phyloP scores from a whole-genome alignment of 2,329 filamentous ascomycete genomes.

The Orbilia oligospora region DNA sequence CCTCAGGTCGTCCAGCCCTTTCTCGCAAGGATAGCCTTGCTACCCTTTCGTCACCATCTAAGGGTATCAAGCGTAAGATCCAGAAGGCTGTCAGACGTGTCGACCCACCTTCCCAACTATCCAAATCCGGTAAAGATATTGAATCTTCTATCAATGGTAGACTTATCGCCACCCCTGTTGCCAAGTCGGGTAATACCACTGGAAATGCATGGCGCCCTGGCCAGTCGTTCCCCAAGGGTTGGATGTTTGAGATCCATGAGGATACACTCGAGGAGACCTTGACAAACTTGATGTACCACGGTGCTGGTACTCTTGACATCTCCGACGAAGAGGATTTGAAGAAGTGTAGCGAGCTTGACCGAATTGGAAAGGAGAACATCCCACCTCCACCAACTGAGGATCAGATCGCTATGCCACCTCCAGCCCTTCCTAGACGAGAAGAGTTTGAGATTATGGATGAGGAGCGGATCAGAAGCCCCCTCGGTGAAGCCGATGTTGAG shows the following conservation, averaged over 20 bases:
- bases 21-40: slow-evolving; percentile 54
- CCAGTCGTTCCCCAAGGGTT: slow-evolving; percentile 67
- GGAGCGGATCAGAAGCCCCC: slow-evolving; percentile 52
- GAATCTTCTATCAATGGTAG: slow-evolving; percentile 47
- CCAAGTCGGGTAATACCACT: slow-evolving; percentile 39
- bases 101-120: slow-evolving; percentile 43
- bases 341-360: slow-evolving; percentile 71
- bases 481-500: slow-evolving; percentile 57
- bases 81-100: slow-evolving; percentile 49
- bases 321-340: slow-evolving; percentile 85
- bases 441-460: slow-evolving; percentile 45
- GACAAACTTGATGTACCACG: slow-evolving; percentile 92
- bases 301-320: slow-evolving; percentile 87
- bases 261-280: slow-evolving; percentile 91
- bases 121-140: slow-evolving; percentile 29
- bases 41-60: slow-evolving; percentile 43
- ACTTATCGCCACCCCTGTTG: slow-evolving; percentile 53
- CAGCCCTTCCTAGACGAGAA: slow-evolving; percentile 20
- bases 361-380: slow-evolving; percentile 88
- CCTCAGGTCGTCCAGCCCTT: slow-evolving; percentile 27
- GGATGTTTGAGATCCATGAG: slow-evolving; percentile 96
- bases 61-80: slow-evolving; percentile 59
- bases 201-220: slow-evolving; percentile 44
- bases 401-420: slow-evolving; percentile 59
- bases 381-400: slow-evolving; percentile 72